Evolutionary conservation across 441 rosid genomes (phyloP).

Genomic region (Hura crepitans): DNA sequence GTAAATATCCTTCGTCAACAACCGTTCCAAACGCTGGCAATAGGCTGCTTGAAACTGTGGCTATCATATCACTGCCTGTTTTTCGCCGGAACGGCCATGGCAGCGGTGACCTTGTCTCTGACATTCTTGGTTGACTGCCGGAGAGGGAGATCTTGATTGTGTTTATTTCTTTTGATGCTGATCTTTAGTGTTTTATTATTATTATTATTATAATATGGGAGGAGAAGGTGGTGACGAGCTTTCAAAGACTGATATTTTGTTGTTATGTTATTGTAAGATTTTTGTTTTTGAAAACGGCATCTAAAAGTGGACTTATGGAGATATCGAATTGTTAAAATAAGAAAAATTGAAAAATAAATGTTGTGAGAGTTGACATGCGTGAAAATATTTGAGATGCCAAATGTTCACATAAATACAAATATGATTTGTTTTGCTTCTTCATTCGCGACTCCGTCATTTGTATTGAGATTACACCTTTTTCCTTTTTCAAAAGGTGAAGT

Average conservation of each 20-base stretch:
- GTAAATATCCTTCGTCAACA: slow-evolving; percentile 43
- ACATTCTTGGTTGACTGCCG: slow-evolving; percentile 4
- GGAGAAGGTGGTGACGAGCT: slow-evolving; percentile 15
- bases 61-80: slow-evolving; percentile 45
- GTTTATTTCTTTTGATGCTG: background rate
- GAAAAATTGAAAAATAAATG: too few relatives aligned
- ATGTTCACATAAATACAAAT: too few relatives aligned
- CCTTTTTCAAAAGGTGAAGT: too few relatives aligned
- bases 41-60: slow-evolving; percentile 73
- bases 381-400: too few relatives aligned
- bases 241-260: slow-evolving; percentile 11
- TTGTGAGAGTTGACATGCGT: too few relatives aligned
- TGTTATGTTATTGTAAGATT: too few relatives aligned
- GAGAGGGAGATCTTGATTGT: background rate
- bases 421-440: too few relatives aligned
- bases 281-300: background rate
- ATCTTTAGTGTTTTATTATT: background rate
- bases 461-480: too few relatives aligned
- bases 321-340: too few relatives aligned
- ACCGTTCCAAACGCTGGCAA: slow-evolving; percentile 84
- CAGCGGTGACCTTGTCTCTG: slow-evolving; percentile 35
- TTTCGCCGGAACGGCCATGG: slow-evolving; percentile 48
- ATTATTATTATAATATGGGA: too few relatives aligned
- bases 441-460: too few relatives aligned
- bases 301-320: background rate